Conservation (phyloP, 1,284 basidiomycete species). For the Salmacisia buchloeana region DNA sequence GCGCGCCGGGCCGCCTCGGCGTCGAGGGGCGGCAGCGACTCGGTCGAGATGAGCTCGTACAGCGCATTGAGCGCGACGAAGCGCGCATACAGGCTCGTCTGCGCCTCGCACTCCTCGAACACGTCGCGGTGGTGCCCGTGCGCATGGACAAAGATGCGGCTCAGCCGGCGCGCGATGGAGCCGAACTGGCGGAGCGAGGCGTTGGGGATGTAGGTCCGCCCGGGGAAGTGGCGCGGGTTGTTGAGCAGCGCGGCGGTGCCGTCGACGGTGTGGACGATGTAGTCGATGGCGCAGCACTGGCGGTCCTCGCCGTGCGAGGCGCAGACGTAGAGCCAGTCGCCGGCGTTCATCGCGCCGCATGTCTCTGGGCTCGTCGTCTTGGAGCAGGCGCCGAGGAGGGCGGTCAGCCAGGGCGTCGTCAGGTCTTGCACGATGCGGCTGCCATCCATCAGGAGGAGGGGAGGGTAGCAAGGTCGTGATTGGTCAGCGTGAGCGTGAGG, state of each 20-base stretch:
- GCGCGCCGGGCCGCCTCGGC: background rate
- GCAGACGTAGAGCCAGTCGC: constrained; percentile 92
- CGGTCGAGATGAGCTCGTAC: constrained; percentile 69
- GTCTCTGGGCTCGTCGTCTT: constrained; percentile 49
- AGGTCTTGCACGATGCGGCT: constrained; percentile 89
- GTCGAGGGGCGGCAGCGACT: constrained; percentile 12
- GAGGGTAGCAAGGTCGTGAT: background rate
- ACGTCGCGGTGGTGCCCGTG: constrained; percentile 71
- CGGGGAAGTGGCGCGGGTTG: constrained; percentile 80
- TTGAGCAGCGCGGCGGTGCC: constrained; percentile 88
- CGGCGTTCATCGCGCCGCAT: constrained; percentile 95
- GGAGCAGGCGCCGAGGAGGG: constrained; percentile 72
- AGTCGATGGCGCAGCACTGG: constrained; percentile 87
- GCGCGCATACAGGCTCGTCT: constrained; percentile 82
- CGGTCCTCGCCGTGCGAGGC: constrained; percentile 65
- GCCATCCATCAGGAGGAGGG: background rate
- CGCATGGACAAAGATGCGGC: constrained; percentile 90
- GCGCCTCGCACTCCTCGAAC: constrained; percentile 77
- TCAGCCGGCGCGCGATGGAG: constrained; percentile 77
- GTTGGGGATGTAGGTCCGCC: constrained; percentile 54
- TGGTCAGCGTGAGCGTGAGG: background rate
- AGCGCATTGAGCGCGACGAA: constrained; percentile 76
- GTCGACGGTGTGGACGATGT: constrained; percentile 89
- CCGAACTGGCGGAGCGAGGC: constrained; percentile 80
- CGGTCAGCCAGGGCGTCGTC: constrained; percentile 78